A percentile compares a stretch with the other conserved stretches of the same genome.
These are phyloP conservation scores for Thermomyces lanuginosus DNA, from an alignment of 2,329 filamentous ascomycete species.

Conservation along the genomic window DNA sequence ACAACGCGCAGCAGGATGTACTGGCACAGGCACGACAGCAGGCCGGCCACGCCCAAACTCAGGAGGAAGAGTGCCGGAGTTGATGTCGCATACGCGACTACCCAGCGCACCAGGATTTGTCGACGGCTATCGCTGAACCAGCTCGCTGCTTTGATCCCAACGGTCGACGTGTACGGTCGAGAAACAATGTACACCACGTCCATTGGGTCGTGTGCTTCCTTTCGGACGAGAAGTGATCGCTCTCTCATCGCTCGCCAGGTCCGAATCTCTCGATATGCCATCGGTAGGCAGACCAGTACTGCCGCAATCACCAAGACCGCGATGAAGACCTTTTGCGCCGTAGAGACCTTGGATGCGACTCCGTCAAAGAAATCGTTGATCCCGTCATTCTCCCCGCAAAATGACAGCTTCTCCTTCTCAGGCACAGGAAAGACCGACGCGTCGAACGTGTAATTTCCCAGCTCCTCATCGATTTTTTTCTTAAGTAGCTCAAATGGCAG, in stretches of 20 bases:
- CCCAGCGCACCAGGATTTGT: conserved; percentile 65
- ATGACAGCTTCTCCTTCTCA: conserved; percentile 62
- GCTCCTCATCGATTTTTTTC: conserved; percentile 50
- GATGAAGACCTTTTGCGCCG: conserved; percentile 59
- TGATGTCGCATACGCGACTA: conserved; percentile 73
- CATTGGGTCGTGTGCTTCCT: conserved; percentile 58
- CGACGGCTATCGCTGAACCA: conserved; percentile 45
- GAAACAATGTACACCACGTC: conserved; percentile 81
- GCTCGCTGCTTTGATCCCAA: conserved; percentile 54
- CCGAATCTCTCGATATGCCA: conserved; percentile 65
- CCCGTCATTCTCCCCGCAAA: conserved; percentile 72
- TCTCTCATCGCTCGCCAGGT: conserved; percentile 59
- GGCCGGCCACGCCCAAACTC: conserved; percentile 62
- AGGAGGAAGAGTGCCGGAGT: conserved; percentile 72
- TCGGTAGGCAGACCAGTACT: conserved; percentile 55
- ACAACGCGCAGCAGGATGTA: conserved; percentile 58
- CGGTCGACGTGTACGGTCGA: conserved; percentile 55
- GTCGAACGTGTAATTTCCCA: conserved; percentile 64
- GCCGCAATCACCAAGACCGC: conserved; percentile 57
- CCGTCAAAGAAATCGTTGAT: conserved; percentile 71
- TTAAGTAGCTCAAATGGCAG: conserved; percentile 71
- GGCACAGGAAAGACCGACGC: conserved; percentile 65
- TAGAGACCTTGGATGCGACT: conserved; percentile 48
- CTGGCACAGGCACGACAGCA: conserved; percentile 71
- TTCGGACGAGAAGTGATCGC: conserved; percentile 48